Evolutionary conservation across 495 filamentous ascomycete genomes (phyloP).

Genomic region (Penicillium tannophilum): DNA sequence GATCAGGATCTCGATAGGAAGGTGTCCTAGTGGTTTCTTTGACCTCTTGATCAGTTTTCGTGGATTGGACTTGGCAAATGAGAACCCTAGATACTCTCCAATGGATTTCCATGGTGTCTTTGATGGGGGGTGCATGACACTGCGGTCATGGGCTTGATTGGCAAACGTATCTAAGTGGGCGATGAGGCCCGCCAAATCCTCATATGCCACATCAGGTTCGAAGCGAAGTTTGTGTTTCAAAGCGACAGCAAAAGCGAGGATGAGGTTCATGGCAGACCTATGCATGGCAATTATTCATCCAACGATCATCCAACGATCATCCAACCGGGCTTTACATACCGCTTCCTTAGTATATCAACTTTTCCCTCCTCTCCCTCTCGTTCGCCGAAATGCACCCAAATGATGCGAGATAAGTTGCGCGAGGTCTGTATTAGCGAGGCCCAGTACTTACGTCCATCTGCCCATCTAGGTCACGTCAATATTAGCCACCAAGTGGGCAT

Average conservation of each 20-base stretch:
- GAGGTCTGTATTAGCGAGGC: slow-evolving; percentile 68
- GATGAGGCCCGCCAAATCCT: slow-evolving; percentile 54
- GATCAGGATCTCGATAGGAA: slow-evolving; percentile 76
- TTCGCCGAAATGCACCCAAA: slow-evolving; percentile 76
- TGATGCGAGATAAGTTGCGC: slow-evolving; percentile 72
- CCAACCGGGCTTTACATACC: slow-evolving; percentile 38
- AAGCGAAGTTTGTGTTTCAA: slow-evolving; percentile 89
- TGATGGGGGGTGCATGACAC: slow-evolving; percentile 41
- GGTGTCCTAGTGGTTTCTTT: slow-evolving; percentile 66
- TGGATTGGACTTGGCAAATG: slow-evolving; percentile 72
- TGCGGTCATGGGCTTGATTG: slow-evolving; percentile 59
- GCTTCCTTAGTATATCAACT: slow-evolving; percentile 71
- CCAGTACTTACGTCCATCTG: slow-evolving; percentile 78
- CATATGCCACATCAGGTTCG: slow-evolving; percentile 79
- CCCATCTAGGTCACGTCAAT: slow-evolving; percentile 46
- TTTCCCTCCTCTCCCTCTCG: slow-evolving; percentile 63
- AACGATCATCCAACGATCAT: too few relatives aligned
- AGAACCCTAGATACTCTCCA: slow-evolving; percentile 71
- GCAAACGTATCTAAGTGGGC: slow-evolving; percentile 60
- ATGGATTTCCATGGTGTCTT: slow-evolving; percentile 60
- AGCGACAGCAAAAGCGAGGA: slow-evolving; percentile 74
- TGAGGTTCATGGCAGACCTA: slow-evolving; percentile 76
- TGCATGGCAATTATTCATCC: slow-evolving; percentile 11
- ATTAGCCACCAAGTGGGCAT: neutral
- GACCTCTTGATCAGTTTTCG: slow-evolving; percentile 70